Evolutionary conservation across 257 asterid genomes (phyloP).

Genomic region (Linaria vulgaris): DNA sequence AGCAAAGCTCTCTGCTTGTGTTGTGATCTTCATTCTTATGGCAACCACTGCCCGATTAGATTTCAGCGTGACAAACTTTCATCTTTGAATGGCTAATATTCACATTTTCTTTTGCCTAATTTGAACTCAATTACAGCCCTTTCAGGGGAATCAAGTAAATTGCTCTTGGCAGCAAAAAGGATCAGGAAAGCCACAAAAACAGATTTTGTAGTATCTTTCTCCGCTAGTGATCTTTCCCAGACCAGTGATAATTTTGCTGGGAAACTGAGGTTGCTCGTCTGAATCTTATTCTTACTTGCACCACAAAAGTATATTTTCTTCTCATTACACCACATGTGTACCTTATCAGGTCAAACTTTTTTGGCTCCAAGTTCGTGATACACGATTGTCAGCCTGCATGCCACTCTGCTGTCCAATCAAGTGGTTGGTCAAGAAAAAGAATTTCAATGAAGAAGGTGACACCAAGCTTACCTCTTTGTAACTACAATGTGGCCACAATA

Average conservation of each 20-base stretch:
- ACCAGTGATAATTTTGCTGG: slow-evolving; percentile 88
- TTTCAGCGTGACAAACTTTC: background rate
- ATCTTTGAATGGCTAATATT: background rate
- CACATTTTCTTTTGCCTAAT: background rate
- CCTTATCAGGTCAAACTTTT: slow-evolving; percentile 73
- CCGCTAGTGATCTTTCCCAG: slow-evolving; percentile 77
- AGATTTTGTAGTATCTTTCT: slow-evolving; percentile 77
- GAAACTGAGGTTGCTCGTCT: slow-evolving; percentile 57
- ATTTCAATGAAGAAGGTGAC: slow-evolving; percentile 67
- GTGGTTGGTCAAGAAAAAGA: slow-evolving; percentile 55
- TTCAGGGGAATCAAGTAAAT: slow-evolving; percentile 52
- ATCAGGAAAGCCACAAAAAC: slow-evolving; percentile 81
- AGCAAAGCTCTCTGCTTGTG: background rate
- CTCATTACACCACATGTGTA: slow-evolving; percentile 5
- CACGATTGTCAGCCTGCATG: slow-evolving; percentile 75
- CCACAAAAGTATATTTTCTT: background rate
- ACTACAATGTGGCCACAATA: slow-evolving; percentile 61
- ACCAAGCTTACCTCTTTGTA: slow-evolving; percentile 72
- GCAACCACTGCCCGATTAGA: no score
- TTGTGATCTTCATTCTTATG: no score
- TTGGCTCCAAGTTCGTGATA: slow-evolving; percentile 85
- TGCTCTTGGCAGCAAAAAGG: slow-evolving; percentile 77
- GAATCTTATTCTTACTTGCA: background rate
- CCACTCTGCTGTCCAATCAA: slow-evolving; percentile 43
- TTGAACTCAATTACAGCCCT: slow-evolving; percentile 49